Evolutionary conservation across 1,284 basidiomycete genomes (phyloP).

Genomic region (Rugiboletus extremiorientalis): DNA sequence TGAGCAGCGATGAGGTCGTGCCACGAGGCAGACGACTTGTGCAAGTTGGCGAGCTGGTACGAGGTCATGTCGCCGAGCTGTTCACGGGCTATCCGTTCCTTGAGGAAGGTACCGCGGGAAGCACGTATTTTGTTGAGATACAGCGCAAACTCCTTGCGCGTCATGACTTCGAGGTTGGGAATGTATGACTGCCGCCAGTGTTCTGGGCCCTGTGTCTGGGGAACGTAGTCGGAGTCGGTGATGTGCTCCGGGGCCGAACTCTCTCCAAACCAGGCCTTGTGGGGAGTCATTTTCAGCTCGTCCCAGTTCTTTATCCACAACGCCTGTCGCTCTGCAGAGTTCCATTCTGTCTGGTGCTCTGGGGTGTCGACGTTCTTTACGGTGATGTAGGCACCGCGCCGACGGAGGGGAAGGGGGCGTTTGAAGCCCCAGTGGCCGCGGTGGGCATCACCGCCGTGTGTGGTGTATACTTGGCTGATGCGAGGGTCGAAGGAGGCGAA

Average conservation of each 20-base stretch:
- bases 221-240: constrained; percentile 30
- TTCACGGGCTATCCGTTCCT: constrained; percentile 35
- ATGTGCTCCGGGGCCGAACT: constrained; percentile 19
- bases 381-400: constrained; percentile 60
- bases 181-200: constrained; percentile 27
- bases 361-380: constrained; percentile 61
- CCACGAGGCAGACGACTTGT: constrained; percentile 31
- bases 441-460: constrained; percentile 63
- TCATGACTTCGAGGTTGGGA: constrained; percentile 50
- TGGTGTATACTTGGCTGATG: constrained; percentile 71
- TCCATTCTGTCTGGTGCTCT: constrained; percentile 76
- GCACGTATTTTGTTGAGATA: constrained; percentile 58
- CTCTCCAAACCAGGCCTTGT: constrained; percentile 8
- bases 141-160: constrained; percentile 50
- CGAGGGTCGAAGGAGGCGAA: constrained; percentile 74
- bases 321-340: constrained; percentile 58
- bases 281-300: constrained; percentile 55
- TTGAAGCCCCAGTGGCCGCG: constrained; percentile 81
- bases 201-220: constrained; percentile 10
- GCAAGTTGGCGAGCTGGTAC: constrained; percentile 35
- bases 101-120: constrained; percentile 50
- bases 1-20: constrained; percentile 39
- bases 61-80: constrained; percentile 16
- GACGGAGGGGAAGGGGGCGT: constrained; percentile 65
- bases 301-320: constrained; percentile 64